Evolutionary conservation across 352 stramenopile species (phyloP), one percentile per base, ranked within the genome.

Genomic region (Phytophthora rubi): DNA sequence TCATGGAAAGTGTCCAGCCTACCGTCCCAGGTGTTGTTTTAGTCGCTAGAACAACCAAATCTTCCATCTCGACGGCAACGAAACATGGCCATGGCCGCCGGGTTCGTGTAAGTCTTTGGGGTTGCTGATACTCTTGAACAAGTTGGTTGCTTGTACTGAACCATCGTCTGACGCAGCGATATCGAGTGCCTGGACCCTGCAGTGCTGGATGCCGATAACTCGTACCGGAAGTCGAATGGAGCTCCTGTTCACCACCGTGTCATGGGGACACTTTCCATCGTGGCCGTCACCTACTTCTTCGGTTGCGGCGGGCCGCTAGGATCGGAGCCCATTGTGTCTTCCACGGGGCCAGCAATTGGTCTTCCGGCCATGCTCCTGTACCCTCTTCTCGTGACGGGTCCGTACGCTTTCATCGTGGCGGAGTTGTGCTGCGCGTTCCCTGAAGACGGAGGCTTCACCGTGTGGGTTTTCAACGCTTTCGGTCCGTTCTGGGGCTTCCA

Each of bases 401-500:
- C 85, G 26, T 90, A 87, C 59, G 76, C 78, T 1, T 76, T 71
- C 62, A 82, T 94, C 30, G 65, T 93, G 13, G 78, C 82, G 0
- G 87, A 94, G 71, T 59, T 94, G 28, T 88, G 79, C 51, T 81
- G 83, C 1, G 85, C 87, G 7, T 93, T 93, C 59, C 87, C 87
- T 0, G 85, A 93, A 59, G 87, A 93, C 59, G 85, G 83, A 4
- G 83, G 85, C 21, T 94, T 93, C 42, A 81, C 79, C 16, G 73
- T 92, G 47, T 93, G 85, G 85, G 80, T 91, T 3, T 55, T 80
- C 9, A 89, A 91, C 35, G 80, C 82, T 4, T 91, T 90, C n/a
- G 87, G 87, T 0, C 70, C 81, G 13, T 95, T 93, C 54, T 95
- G 87, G 89, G 87, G 75, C 8, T 89, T 94, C 42, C 87, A 92